phyloP scores from a whole-genome alignment of 352 stramenopile species.

The Globisporangium sylvaticum region DNA sequence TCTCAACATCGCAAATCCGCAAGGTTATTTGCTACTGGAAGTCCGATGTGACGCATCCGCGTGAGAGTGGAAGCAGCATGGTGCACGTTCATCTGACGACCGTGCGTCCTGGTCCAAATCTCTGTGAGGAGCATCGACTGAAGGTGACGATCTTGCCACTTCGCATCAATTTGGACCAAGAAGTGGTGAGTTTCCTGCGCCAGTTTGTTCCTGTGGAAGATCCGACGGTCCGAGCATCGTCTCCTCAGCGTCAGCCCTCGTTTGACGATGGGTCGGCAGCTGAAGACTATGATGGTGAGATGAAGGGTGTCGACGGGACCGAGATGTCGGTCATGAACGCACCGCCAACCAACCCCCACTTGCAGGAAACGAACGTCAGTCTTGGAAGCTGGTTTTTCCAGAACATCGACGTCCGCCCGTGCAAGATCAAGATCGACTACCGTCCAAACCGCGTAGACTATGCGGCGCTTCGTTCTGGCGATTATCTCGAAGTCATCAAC shows the following conservation, averaged over 20 bases:
- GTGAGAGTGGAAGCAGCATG: constrained; percentile 84
- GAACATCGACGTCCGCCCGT: constrained; percentile 81
- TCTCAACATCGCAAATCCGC: constrained; percentile 86
- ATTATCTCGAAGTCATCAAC: constrained; percentile 89
- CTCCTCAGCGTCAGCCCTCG: constrained; percentile 16
- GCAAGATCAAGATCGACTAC: constrained; percentile 91
- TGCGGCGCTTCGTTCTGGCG: constrained; percentile 67
- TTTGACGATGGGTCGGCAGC: constrained; percentile 4
- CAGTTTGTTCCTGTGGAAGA: constrained; percentile 71
- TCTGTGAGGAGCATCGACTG: constrained; percentile 82
- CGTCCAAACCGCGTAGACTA: constrained; percentile 86
- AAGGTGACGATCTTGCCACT: constrained; percentile 73
- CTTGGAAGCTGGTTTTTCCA: constrained; percentile 83
- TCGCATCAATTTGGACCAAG: constrained; percentile 84
- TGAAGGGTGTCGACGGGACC: constrained; percentile 35
- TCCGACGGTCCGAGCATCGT: constrained; percentile 14
- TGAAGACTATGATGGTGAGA: constrained; percentile 29
- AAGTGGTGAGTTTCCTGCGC: constrained; percentile 83
- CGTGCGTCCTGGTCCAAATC: constrained; percentile 62
- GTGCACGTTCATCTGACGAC: constrained; percentile 78
- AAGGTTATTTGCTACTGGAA: constrained; percentile 91
- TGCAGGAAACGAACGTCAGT: constrained; percentile 42
- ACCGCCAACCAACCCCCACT: constrained; percentile 5
- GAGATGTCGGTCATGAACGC: constrained; percentile 44
- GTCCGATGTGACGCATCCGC: constrained; percentile 72